phyloP scores from a whole-genome alignment of 2,329 filamentous ascomycete genomes.

The Dendryphion nanum region DNA sequence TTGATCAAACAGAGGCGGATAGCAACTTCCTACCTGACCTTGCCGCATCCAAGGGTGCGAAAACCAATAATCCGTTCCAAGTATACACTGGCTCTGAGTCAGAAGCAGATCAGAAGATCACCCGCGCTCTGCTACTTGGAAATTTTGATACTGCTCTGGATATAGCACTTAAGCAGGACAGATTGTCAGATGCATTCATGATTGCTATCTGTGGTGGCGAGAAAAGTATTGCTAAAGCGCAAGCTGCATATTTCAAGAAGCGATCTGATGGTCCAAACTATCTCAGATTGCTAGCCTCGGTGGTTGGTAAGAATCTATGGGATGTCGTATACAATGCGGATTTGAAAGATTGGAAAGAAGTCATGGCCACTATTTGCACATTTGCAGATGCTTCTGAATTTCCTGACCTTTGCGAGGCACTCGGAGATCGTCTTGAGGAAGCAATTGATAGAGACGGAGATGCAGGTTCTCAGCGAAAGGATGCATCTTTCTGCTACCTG shows the following conservation, averaged over 20 bases:
- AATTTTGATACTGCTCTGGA: constrained; percentile 88
- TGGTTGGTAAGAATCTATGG: constrained; percentile 96
- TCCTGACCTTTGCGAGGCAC: constrained; percentile 87
- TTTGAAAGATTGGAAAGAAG: constrained; percentile 90
- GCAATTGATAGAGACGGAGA: constrained; percentile 53
- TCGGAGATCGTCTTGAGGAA: constrained; percentile 88
- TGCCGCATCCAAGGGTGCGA: constrained; percentile 83
- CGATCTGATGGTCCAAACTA: constrained; percentile 86
- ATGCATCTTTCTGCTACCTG: constrained; percentile 95
- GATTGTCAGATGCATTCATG: constrained; percentile 94
- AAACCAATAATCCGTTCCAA: constrained; percentile 92
- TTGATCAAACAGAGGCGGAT: constrained; percentile 65
- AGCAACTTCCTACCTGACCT: constrained; percentile 87
- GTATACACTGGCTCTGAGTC: constrained; percentile 83
- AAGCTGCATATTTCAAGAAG: constrained; percentile 83
- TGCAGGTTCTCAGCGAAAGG: constrained; percentile 61
- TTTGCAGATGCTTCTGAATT: constrained; percentile 91
- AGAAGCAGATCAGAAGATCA: constrained; percentile 80
- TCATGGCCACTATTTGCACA: constrained; percentile 93
- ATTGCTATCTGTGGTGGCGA: constrained; percentile 96
- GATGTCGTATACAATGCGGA: constrained; percentile 97
- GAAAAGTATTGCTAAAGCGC: constrained; percentile 89
- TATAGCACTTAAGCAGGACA: constrained; percentile 81
- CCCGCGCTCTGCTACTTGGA: constrained; percentile 82
- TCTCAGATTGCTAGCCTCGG: constrained; percentile 81